Evolutionary conservation across 345 rosid species (phyloP).

Genomic region (Gossypium herbaceum): DNA sequence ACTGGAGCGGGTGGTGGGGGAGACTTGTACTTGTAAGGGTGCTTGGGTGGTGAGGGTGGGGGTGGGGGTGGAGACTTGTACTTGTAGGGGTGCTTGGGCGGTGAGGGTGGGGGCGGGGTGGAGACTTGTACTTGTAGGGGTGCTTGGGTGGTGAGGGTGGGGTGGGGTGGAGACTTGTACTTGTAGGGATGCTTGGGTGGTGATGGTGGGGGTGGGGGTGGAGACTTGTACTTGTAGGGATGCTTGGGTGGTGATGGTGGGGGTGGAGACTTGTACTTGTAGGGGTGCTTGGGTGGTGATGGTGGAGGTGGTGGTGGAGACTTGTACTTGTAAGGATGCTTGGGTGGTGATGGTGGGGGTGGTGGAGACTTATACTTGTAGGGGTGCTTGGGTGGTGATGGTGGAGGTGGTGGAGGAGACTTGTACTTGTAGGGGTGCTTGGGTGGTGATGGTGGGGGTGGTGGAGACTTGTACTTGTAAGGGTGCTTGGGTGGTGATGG

Average conservation of each 20-base stretch:
- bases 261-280: slow-evolving; percentile 10
- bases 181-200: slow-evolving; percentile 8
- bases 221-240: not conserved
- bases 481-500: slow-evolving; percentile 21
- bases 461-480: slow-evolving; percentile 1
- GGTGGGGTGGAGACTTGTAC: slow-evolving; percentile 26
- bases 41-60: slow-evolving; percentile 17
- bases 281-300: not conserved
- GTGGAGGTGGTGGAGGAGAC: slow-evolving; percentile 30
- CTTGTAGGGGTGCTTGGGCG: slow-evolving; percentile 17
- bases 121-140: slow-evolving; percentile 20
- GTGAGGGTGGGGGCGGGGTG: not conserved
- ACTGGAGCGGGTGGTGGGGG: slow-evolving; percentile 24
- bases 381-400: not conserved
- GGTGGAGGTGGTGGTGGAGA: slow-evolving; percentile 24
- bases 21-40: slow-evolving; percentile 15
- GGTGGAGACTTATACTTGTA: slow-evolving; percentile 11
- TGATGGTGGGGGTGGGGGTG: slow-evolving; percentile 6
- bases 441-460: slow-evolving; percentile 18
- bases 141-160: slow-evolving; percentile 20
- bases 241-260: slow-evolving; percentile 20
- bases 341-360: slow-evolving; percentile 15
- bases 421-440: slow-evolving; percentile 9
- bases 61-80: slow-evolving; percentile 11
- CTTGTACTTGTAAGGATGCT: slow-evolving; percentile 2